Evolutionary conservation across 352 stramenopile genomes (phyloP).

Genomic region (Globisporangium splendens): DNA sequence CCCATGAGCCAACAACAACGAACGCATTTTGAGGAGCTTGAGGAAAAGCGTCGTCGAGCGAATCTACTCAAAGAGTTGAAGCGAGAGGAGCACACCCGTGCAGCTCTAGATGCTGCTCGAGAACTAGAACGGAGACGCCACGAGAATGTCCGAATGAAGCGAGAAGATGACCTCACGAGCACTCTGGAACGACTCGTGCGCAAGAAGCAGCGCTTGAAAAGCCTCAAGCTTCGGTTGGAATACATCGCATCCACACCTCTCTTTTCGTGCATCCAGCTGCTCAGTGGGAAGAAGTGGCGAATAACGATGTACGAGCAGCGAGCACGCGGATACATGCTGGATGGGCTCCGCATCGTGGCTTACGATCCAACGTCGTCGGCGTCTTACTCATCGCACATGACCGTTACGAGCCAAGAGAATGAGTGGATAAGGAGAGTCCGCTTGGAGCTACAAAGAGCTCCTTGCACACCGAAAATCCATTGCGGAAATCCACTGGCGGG

Average conservation of each 20-base stretch:
- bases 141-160: slow-evolving; percentile 51
- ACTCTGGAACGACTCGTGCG: slow-evolving; percentile 20
- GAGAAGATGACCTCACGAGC: slow-evolving; percentile 31
- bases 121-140: slow-evolving; percentile 28
- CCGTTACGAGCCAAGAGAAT: too few relatives aligned
- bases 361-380: slow-evolving; percentile 45
- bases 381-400: slow-evolving; percentile 32
- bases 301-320: slow-evolving; percentile 37
- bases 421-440: too few relatives aligned
- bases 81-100: slow-evolving; percentile 14
- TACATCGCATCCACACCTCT: slow-evolving; percentile 21
- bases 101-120: slow-evolving; percentile 9
- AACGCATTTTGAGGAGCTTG: slow-evolving; percentile 10
- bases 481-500: too few relatives aligned
- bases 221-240: slow-evolving; percentile 18
- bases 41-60: slow-evolving; percentile 21
- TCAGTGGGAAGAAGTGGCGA: slow-evolving; percentile 42
- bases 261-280: slow-evolving; percentile 36
- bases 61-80: slow-evolving; percentile 7
- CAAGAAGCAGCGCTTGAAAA: slow-evolving; percentile 10
- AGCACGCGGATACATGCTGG: slow-evolving; percentile 39
- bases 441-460: too few relatives aligned
- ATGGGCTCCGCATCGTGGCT: slow-evolving; percentile 48
- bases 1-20: too few relatives aligned
- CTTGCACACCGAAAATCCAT: too few relatives aligned